Evolutionary conservation across 306 rosid genomes (phyloP).

Genomic region (Phaseolus lunatus): DNA sequence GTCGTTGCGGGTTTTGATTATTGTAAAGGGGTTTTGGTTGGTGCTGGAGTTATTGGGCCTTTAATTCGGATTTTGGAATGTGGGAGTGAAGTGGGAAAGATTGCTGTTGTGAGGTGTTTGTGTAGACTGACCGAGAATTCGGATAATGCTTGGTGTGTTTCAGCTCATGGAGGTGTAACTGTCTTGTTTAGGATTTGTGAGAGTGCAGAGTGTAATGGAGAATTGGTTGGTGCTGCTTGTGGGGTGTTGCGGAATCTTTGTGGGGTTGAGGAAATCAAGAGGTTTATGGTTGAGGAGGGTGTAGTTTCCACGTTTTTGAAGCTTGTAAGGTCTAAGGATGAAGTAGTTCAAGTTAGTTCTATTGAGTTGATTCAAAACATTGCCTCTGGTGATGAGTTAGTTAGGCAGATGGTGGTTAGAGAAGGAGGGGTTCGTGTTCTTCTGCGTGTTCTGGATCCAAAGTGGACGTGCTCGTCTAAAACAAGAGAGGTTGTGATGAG

Average conservation of each 20-base stretch:
- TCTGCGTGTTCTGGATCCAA: constrained; percentile 63
- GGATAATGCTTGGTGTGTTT: constrained; percentile 87
- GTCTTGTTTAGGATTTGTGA: constrained; percentile 72
- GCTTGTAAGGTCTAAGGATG: constrained; percentile 67
- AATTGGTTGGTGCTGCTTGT: constrained; percentile 71
- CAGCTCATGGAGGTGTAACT: constrained; percentile 91
- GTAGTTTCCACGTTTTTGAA: constrained; percentile 62
- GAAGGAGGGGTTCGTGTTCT: constrained; percentile 77
- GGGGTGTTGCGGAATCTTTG: constrained; percentile 77
- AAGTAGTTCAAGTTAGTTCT: constrained; percentile 69
- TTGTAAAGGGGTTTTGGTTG: constrained; percentile 55
- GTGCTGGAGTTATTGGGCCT: constrained; percentile 69
- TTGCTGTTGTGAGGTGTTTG: constrained; percentile 64
- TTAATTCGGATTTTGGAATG: constrained; percentile 76
- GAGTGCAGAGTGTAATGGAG: constrained; percentile 50
- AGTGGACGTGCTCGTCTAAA: constrained; percentile 59
- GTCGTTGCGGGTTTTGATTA: constrained; percentile 66
- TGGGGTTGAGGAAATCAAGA: constrained; percentile 78
- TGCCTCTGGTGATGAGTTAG: constrained; percentile 71
- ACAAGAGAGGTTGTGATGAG: constrained; percentile 66
- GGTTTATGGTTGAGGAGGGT: constrained; percentile 84
- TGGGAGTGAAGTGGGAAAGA: constrained; percentile 66
- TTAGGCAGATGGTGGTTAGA: constrained; percentile 58
- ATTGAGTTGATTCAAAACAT: constrained; percentile 65
- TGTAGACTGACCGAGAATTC: constrained; percentile 76